Evolutionary conservation across 805 yeast genomes (phyloP), one percentile per base, ranked within the genome.

Genomic region (Candida boleticola): DNA sequence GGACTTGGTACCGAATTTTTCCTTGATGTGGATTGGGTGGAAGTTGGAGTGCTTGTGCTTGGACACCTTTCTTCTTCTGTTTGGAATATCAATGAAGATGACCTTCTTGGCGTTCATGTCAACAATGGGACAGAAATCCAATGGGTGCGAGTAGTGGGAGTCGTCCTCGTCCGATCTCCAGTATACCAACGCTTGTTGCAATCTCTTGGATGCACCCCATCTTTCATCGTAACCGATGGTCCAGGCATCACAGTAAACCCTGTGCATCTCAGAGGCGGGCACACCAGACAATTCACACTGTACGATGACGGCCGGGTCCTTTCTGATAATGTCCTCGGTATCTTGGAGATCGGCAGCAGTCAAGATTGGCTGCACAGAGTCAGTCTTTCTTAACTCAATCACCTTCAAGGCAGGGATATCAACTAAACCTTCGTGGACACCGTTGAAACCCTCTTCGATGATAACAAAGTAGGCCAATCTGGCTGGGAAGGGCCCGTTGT

Each of bases 51-150:
- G 88, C 63, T 80, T 78, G 60, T 72, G 77, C 60, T 77, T 81
- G 38, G 85, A 78, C 13, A 85, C 73, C 55, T 83, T 82, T 64
- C 89, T 77, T 71, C 93, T 80, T 53, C 83, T 73, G 53, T 77
- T 71, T 43, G 92, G 92, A 54, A 85, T 79, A 64, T 85, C 93
- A 52, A 85, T 83, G 61, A 63, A 83, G 50, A 85, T 77, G 45
- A 85, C 87, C 61, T 84, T 80, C 41, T 69, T 70, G 43, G 74
- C 77, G 61, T 82, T 83, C 66, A 84, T 80, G 63, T 85, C 93
- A 47, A 85, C 82, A 57, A 85, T 83, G 46, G 93, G 93, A 53
- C 89, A 79, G 71, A 85, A 85, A 62, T 85, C 92, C 54, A 85
- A 74, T 22, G 93, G 90, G 60, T 79, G 85, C 21, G 85, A 77